Evolutionary conservation across 768 basidiomycete species (phyloP).

Genomic region (Suillus hirtellus): DNA sequence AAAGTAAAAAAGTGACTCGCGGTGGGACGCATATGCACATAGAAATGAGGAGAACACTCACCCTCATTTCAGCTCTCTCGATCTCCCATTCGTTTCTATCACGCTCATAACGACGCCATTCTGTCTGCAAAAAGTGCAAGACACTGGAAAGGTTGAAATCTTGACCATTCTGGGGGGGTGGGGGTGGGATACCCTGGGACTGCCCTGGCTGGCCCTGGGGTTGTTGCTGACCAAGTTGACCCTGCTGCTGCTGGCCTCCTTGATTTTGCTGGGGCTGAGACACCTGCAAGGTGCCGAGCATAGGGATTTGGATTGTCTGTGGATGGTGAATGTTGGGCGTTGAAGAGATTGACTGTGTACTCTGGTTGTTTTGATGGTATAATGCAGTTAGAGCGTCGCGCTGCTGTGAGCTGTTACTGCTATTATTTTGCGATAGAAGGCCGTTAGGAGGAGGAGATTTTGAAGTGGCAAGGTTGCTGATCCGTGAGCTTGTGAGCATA

Average conservation of each 20-base stretch:
- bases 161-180: conserved; percentile 83
- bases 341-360: conserved; percentile 13
- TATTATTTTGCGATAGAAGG: conserved; percentile 19
- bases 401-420: conserved; percentile 28
- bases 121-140: conserved; percentile 95
- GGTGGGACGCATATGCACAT: background rate
- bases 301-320: conserved; percentile 55
- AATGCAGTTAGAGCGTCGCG: conserved; percentile 32
- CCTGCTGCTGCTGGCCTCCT: conserved; percentile 58
- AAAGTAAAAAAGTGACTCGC: conserved; percentile 5
- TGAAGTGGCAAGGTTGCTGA: conserved; percentile 30
- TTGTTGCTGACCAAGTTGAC: conserved; percentile 34
- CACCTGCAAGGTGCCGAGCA: conserved; percentile 73
- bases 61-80: conserved; percentile 98
- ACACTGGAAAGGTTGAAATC: conserved; percentile 94
- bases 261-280: conserved; percentile 48
- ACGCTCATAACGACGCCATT: conserved; percentile 97
- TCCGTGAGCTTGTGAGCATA: conserved; percentile 36
- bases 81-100: conserved; percentile 99
- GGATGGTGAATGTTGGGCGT: conserved; percentile 38
- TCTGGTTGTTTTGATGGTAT: conserved; percentile 31
- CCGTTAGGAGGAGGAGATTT: conserved; percentile 28
- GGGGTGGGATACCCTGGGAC: conserved; percentile 62
- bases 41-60: conserved; percentile 40
- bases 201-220: conserved; percentile 56